These are phyloP conservation scores for Geranomyces variabilis DNA, from an alignment of 192 early-diverging fungal species.

Conservation along the genomic window DNA sequence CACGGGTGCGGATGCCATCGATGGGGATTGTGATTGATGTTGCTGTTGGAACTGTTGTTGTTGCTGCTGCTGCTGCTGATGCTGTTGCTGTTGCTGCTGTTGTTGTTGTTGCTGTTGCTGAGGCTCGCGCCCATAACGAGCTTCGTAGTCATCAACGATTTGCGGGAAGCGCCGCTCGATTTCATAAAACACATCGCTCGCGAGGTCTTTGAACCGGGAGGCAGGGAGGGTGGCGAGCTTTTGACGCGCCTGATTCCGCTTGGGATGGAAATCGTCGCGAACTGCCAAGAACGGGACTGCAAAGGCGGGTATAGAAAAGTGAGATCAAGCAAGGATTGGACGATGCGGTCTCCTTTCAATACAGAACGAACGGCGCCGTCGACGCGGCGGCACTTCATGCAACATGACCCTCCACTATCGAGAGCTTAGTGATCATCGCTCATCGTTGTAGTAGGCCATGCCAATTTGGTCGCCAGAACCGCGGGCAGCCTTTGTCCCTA, in stretches of 20 bases:
- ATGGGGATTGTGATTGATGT: background rate
- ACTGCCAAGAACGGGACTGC: slow-evolving; percentile 80
- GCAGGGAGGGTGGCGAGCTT: slow-evolving; percentile 91
- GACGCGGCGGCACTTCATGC: background rate
- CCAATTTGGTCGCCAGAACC: too few species aligned
- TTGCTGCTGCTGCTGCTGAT: background rate
- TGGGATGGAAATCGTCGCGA: slow-evolving; percentile 87
- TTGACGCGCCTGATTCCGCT: slow-evolving; percentile 94
- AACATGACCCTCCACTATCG: too few species aligned
- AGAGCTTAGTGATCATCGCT: too few species aligned
- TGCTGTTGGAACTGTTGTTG: slow-evolving; percentile 6
- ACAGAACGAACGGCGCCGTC: background rate
- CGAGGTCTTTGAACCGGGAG: slow-evolving; percentile 88
- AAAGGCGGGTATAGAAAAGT: background rate
- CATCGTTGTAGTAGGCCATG: background rate
- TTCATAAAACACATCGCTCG: slow-evolving; percentile 78
- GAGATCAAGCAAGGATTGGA: slow-evolving; percentile 12
- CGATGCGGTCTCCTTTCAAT: background rate
- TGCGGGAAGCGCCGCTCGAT: slow-evolving; percentile 59
- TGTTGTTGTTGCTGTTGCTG: background rate
- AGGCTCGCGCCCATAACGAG: slow-evolving; percentile 18
- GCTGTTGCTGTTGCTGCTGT: slow-evolving; percentile 17
- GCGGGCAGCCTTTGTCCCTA: too few species aligned
- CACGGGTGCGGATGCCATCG: slow-evolving; percentile 1
- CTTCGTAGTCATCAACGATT: slow-evolving; percentile 35